These are phyloP conservation scores for Isabelozyma gotoi DNA, from an alignment of 805 yeast genomes.

Conservation along the genomic window DNA sequence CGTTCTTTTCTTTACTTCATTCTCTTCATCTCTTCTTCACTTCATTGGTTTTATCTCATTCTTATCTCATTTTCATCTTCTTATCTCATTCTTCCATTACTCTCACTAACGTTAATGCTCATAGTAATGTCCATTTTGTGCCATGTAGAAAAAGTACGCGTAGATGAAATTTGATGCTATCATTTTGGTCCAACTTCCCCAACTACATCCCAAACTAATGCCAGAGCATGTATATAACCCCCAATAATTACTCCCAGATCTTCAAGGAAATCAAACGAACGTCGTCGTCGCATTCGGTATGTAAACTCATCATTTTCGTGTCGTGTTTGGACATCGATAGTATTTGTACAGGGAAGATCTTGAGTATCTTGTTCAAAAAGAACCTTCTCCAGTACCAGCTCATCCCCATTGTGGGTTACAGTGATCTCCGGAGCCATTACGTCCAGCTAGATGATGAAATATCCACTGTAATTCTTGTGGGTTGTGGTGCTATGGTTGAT, in stretches of 20 bases:
- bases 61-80: no score
- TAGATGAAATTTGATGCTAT: background rate
- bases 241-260: constrained; percentile 63
- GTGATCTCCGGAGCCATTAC: constrained; percentile 69
- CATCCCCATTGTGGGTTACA: constrained; percentile 90
- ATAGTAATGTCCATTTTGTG: no score
- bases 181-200: no score
- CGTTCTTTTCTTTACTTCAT: no score
- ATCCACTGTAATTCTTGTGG: constrained; percentile 72
- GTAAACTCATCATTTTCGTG: constrained; percentile 82
- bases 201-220: background rate
- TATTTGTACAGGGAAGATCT: constrained; percentile 80
- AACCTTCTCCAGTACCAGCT: constrained; percentile 85
- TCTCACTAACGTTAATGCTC: no score
- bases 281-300: constrained; percentile 90
- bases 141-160: background rate
- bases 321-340: constrained; percentile 92
- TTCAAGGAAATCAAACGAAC: constrained; percentile 67
- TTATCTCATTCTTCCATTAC: no score
- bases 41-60: no score
- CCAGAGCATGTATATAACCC: constrained; percentile 68
- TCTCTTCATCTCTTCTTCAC: no score
- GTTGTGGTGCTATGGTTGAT: constrained; percentile 94
- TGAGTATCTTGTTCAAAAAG: constrained; percentile 68
- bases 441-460: constrained; percentile 68